Base-by-base conservation (phyloP, 345 rosid species). In the Populus tremula region DNA sequence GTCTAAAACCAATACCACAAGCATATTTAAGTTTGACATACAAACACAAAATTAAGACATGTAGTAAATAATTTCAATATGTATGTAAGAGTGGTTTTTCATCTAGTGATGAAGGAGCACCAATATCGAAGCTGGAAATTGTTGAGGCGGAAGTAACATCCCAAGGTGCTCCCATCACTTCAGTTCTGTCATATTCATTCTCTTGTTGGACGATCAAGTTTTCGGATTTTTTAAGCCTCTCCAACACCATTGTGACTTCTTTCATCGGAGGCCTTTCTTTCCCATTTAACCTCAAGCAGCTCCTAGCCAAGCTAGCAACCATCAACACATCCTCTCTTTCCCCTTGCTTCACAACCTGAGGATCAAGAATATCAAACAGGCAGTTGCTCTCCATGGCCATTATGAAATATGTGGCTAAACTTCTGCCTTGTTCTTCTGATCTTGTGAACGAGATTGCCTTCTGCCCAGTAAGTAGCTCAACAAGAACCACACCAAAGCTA, bases 281-380 rank as follows among this genome's bases (percentile, higher is more conserved):
- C 25, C 25, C 25, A 25, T 25, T 25, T 25, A 25, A 25, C 25
- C 25, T 25, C 25, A 25, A 25, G 25, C 25, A 25, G 25, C 25
- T 53, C 63, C 33, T 73, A n/a, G 69, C 69, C 18, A 39, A 27
- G 47, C 39, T 38, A 12, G 76, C 77, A 12, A 73, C 69, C 2
- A 35, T 39, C 20, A 33, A 0, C 10, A 73, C 25, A 1, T 36
- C 76, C 62, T 73, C 76, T 61, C 36, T 61, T 5, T 1, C 18
- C 5, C 36, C 56, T 18, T 73, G 54, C 38, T 41, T 73, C 11
- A 33, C 6, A 6, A 73, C 56, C 21, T 13, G 77, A 16, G 43
- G 35, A 73, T 36, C 76, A 56, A 73, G 53, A 8, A 73, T 14
- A 12, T 59, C 67, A 35, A 61, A 61, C 35, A 73, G 38, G 20